Evolutionary conservation across 352 stramenopile genomes (phyloP), one percentile per base, ranked within the genome.

Genomic region (Phytophthora ramorum): DNA sequence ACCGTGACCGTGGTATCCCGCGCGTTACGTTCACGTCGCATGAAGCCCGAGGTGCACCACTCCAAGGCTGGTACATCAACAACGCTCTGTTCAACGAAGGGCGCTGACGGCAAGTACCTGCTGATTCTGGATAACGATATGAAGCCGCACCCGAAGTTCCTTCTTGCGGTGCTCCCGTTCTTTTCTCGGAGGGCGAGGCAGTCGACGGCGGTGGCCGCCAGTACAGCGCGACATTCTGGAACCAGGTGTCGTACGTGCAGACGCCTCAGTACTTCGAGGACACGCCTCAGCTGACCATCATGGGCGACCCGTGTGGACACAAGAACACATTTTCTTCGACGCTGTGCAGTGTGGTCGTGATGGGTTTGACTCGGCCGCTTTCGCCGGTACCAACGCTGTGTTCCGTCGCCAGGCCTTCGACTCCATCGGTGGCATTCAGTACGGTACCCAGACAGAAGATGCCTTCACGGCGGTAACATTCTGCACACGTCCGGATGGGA

Each of bases 61-160:
- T 95, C 89, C 26, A 97, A 97, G 77, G 90, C 90, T 49, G 90
- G 90, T 78, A 97, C 84, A 95, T 97, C 64, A 97, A 97, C 83
- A 97, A 97, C 61, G 73, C 65, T 8, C 58, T 97, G 38, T 96
- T 95, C 63, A 96, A 97, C 72, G 90, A 97, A 81, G 90, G n/a
- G 90, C 47, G 87, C 88, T 0, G 82, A 91, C 44, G 90, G 89
- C 73, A 92, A 95, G 67, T 96, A 96, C 80, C 61, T 96, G 54
- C 63, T 97, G 45, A 96, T 97, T 84, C 63, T 97, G 37, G 90
- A 97, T 92, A 96, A 95, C 72, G 89, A 97, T 79, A 97, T 97
- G 89, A 94, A 96, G 76, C 89, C 89, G 45, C 89, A 96, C 49
- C 85, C 85, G 24, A 96, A 95, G 76, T 95, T 96, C 68, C 61